Evolutionary conservation across 768 basidiomycete genomes (phyloP).

Genomic region (Coprinopsis cinerea): DNA sequence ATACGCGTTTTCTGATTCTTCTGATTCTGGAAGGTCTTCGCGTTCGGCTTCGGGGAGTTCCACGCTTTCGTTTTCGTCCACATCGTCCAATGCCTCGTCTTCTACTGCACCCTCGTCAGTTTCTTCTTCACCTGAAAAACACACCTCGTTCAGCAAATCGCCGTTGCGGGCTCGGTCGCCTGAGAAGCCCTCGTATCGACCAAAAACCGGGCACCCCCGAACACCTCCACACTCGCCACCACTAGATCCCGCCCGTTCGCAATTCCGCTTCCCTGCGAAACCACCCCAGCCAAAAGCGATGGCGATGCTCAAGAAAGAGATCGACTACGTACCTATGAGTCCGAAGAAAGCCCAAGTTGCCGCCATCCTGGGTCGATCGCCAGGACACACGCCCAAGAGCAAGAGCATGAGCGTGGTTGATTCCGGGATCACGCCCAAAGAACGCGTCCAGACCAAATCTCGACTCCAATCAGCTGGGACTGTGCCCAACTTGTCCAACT

Average conservation of each 20-base stretch:
- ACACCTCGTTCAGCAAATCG: constrained; percentile 5
- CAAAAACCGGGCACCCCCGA: not conserved
- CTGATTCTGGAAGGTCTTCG: constrained; percentile 26
- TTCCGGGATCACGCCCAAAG: not conserved
- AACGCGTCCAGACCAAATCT: constrained; percentile 12
- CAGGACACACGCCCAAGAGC: constrained; percentile 2
- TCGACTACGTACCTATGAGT: constrained; percentile 69
- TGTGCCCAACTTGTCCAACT: not conserved
- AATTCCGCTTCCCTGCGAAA: constrained; percentile 6
- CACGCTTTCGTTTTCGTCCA: constrained; percentile 34
- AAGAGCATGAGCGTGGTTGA: constrained; percentile 10
- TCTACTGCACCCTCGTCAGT: constrained; percentile 31
- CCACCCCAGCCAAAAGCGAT: constrained; percentile 42
- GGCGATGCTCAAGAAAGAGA: constrained; percentile 62
- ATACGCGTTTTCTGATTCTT: constrained; percentile 27
- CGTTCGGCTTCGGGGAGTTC: constrained; percentile 40
- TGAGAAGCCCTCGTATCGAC: constrained; percentile 1
- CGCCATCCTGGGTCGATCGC: constrained; percentile 1
- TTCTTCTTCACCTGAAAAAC: constrained; percentile 41
- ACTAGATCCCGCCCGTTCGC: constrained; percentile 18
- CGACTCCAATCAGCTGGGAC: constrained; percentile 14
- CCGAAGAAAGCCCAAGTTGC: constrained; percentile 42
- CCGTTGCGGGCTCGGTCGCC: constrained; percentile 4
- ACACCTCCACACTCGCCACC: constrained; percentile 17
- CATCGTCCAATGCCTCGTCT: constrained; percentile 37